These are phyloP conservation scores for Cryptosporidium baileyi DNA, from an alignment of 169 alveolate species.

Conservation along the genomic window DNA sequence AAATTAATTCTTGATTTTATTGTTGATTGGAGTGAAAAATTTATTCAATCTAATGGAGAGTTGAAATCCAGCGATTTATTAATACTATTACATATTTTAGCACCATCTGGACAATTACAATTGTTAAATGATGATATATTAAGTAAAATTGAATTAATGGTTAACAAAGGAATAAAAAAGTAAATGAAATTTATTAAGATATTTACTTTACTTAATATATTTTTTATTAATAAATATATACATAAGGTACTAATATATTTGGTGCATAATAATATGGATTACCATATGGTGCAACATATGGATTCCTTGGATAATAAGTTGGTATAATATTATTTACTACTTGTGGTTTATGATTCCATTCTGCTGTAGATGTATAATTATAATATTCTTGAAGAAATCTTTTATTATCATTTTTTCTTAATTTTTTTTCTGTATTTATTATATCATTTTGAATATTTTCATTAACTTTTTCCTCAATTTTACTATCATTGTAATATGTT, in stretches of 20 bases:
- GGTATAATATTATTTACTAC: slow-evolving; percentile 40
- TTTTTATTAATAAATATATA: slow-evolving; percentile 28
- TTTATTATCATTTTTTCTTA: slow-evolving; percentile 10
- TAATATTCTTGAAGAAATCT: slow-evolving; percentile 32
- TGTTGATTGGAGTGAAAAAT: slow-evolving; percentile 58
- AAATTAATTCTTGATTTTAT: slow-evolving; percentile 17
- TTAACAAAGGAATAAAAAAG: not conserved
- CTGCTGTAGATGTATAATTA: slow-evolving; percentile 57
- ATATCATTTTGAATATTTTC: not conserved
- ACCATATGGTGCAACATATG: slow-evolving; percentile 67
- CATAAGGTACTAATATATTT: slow-evolving; percentile 55
- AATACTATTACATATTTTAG: slow-evolving; percentile 28
- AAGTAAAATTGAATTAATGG: slow-evolving; percentile 14
- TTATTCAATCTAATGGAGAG: not conserved
- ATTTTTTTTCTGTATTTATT: not conserved
- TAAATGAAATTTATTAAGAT: not conserved
- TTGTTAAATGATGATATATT: slow-evolving; percentile 31
- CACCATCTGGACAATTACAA: slow-evolving; percentile 61
- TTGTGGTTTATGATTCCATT: slow-evolving; percentile 62
- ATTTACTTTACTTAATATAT: not conserved
- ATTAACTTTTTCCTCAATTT: not conserved
- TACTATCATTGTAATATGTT: not conserved
- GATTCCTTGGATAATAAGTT: slow-evolving; percentile 66
- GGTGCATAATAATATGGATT: slow-evolving; percentile 69
- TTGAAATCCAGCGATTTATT: slow-evolving; percentile 17